Percentiles rank a stretch among this genome's conserved stretches.
Conservation (phyloP, 2,329 filamentous ascomycete species). For the Nigrospora oryzae region DNA sequence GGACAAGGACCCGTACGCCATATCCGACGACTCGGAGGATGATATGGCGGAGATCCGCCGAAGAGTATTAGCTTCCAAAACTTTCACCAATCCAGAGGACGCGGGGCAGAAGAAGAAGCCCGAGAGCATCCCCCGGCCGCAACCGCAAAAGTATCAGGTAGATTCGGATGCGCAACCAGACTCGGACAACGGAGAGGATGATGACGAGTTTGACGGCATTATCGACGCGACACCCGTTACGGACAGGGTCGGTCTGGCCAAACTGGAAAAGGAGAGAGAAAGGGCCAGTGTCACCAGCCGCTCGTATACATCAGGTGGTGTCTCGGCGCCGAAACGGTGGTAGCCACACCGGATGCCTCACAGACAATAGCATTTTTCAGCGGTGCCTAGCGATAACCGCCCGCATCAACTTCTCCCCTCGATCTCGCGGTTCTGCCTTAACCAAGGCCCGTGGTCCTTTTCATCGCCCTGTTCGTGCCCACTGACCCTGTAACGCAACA, state of each 20-base stretch:
- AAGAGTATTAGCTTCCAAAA: constrained; percentile 84
- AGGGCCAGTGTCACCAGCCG: constrained; percentile 37
- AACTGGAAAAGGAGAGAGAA: constrained; percentile 46
- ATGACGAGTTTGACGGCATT: constrained; percentile 75
- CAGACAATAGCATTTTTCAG: too few relatives aligned
- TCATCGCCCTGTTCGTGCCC: too few relatives aligned
- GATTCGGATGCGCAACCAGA: constrained; percentile 65
- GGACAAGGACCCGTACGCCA: constrained; percentile 59
- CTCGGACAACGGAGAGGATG: constrained; percentile 53
- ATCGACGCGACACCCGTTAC: constrained; percentile 87
- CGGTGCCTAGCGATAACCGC: too few relatives aligned
- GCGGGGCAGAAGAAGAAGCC: constrained; percentile 44
- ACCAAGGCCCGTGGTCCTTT: too few relatives aligned
- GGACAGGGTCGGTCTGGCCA: constrained; percentile 64
- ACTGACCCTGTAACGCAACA: too few relatives aligned
- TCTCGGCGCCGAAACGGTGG: constrained; percentile 40
- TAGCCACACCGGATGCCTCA: constrained; percentile 12
- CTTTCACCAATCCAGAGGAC: constrained; percentile 59
- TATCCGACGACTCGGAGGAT: constrained; percentile 73
- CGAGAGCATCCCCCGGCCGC: constrained; percentile 54
- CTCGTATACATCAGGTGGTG: constrained; percentile 41
- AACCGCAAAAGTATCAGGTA: constrained; percentile 36
- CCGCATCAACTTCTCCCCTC: too few relatives aligned
- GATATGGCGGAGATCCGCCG: constrained; percentile 84
- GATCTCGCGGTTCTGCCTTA: too few relatives aligned